These are phyloP conservation scores for Halteria grandinella DNA, from an alignment of 73 alveolate genomes.

Conservation along the genomic window DNA sequence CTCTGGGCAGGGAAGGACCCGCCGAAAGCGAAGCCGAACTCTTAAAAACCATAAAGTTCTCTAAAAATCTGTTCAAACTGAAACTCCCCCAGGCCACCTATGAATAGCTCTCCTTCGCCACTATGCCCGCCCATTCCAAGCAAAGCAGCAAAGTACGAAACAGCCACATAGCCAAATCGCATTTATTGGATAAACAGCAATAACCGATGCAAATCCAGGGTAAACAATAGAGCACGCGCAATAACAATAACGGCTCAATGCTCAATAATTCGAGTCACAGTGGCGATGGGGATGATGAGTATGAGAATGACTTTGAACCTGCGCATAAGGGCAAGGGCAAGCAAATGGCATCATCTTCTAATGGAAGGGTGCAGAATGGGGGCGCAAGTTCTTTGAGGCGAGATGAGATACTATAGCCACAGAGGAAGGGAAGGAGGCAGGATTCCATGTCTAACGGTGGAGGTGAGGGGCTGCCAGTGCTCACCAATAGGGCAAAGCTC, in stretches of 20 bases:
- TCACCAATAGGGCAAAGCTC: not conserved
- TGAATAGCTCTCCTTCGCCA: conserved; percentile 23
- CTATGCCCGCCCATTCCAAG: conserved; percentile 32
- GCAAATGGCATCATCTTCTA: conserved; percentile 18
- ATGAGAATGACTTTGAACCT: conserved; percentile 10
- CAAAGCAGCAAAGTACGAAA: no score
- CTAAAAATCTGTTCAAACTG: conserved; percentile 12
- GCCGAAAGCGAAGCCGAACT: conserved; percentile 27
- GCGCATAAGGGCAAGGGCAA: not conserved
- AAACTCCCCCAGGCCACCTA: conserved; percentile 30
- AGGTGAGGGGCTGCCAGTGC: conserved; percentile 10
- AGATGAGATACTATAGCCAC: not conserved
- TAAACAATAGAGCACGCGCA: no score
- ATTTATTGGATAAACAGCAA: no score
- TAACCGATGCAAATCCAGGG: no score
- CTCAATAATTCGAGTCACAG: conserved; percentile 12
- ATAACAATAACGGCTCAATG: no score
- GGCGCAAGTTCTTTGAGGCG: not conserved
- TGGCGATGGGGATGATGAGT: conserved; percentile 46
- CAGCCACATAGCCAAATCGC: no score
- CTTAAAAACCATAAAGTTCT: conserved; percentile 23
- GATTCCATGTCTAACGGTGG: no score
- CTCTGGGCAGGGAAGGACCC: no score
- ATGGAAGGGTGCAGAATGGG: conserved; percentile 20
- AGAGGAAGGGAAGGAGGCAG: not conserved